Evolutionary conservation across 2,329 filamentous ascomycete genomes (phyloP).

Genomic region (Alternaria ethzedia): DNA sequence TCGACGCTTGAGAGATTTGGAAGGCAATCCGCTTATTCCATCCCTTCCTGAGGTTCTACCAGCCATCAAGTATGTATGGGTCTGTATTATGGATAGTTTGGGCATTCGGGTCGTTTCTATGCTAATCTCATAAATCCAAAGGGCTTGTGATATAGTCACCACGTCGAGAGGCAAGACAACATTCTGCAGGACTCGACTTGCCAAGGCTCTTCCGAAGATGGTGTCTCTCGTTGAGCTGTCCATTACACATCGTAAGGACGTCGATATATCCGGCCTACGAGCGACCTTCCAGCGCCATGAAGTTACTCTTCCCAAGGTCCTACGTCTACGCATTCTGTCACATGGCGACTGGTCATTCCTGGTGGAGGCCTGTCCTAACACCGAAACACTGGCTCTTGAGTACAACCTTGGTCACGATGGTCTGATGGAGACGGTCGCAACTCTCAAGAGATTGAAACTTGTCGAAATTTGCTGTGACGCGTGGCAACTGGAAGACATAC

Average conservation of each 20-base stretch:
- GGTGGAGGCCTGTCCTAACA: not conserved
- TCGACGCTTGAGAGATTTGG: not conserved
- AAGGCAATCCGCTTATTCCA: not conserved
- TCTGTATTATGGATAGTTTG: too few species aligned
- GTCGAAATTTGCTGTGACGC: not conserved
- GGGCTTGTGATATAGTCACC: not conserved
- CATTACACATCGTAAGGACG: not conserved
- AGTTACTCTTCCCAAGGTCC: not conserved
- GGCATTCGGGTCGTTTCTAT: too few species aligned
- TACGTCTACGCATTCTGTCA: not conserved
- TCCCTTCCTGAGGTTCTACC: not conserved
- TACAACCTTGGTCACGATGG: not conserved
- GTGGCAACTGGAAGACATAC: not conserved
- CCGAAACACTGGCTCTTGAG: not conserved
- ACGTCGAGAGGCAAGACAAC: not conserved
- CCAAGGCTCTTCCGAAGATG: not conserved
- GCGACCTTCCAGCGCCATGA: not conserved
- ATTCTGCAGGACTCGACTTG: not conserved
- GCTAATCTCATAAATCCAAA: too few species aligned
- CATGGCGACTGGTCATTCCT: not conserved
- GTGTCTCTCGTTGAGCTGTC: not conserved
- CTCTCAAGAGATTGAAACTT: not conserved
- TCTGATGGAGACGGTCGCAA: not conserved
- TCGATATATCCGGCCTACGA: not conserved
- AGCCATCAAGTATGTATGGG: not conserved